Evolutionary conservation across 2,329 filamentous ascomycete genomes (phyloP).

Genomic region (Stenocarpella maydis): DNA sequence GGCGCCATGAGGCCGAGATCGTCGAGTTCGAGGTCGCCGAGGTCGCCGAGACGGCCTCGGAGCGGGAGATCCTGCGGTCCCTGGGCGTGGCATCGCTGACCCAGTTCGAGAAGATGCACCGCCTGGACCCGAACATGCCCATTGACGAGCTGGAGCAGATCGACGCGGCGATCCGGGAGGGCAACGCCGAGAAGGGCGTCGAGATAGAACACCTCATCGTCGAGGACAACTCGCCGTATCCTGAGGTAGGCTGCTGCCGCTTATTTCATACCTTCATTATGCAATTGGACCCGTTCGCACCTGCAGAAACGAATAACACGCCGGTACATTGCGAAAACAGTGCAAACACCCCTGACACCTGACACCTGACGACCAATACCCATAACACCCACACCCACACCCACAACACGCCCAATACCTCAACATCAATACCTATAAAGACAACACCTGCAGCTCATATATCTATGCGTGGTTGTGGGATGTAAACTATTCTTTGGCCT

Average conservation of each 20-base stretch:
- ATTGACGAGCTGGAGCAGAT: constrained; percentile 68
- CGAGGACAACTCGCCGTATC: constrained; percentile 73
- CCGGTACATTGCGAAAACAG: too few species aligned
- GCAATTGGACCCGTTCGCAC: too few species aligned
- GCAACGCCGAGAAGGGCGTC: constrained; percentile 63
- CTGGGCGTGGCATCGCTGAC: constrained; percentile 51
- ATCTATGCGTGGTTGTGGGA: too few species aligned
- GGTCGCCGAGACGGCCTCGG: constrained; percentile 34
- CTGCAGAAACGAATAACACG: too few species aligned
- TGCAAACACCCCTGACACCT: too few species aligned
- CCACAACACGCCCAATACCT: too few species aligned
- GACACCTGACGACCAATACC: too few species aligned
- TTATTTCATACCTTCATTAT: background rate
- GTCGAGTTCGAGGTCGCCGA: constrained; percentile 34
- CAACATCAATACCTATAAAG: too few species aligned
- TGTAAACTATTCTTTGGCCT: too few species aligned
- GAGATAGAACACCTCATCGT: constrained; percentile 66
- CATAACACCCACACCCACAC: too few species aligned
- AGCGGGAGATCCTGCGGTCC: constrained; percentile 35
- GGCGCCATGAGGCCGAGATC: constrained; percentile 34
- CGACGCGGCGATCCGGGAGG: constrained; percentile 62
- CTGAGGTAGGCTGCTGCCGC: constrained; percentile 57
- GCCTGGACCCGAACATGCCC: constrained; percentile 72
- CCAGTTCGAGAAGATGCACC: constrained; percentile 67
- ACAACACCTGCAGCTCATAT: too few species aligned